These are phyloP conservation scores for Tylopilus sp. DNA, from an alignment of 1,284 basidiomycete species.

Conservation along the genomic window DNA sequence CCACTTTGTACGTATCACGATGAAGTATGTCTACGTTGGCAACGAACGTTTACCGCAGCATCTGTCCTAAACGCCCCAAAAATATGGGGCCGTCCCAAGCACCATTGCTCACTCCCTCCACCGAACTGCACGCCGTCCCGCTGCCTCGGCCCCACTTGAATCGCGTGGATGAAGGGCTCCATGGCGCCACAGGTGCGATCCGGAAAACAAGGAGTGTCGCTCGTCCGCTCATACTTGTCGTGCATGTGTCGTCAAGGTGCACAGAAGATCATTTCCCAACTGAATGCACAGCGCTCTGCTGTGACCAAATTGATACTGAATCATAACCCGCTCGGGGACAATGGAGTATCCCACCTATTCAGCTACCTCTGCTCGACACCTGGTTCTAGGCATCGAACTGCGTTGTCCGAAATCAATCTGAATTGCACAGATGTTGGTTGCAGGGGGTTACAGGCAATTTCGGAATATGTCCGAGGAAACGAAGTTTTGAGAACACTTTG, in stretches of 20 bases:
- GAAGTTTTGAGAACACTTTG: conserved; percentile 44
- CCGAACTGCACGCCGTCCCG: conserved; percentile 8
- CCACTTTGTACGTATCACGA: no score
- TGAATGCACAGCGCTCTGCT: conserved; percentile 38
- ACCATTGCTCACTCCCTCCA: background rate
- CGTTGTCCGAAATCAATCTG: conserved; percentile 52
- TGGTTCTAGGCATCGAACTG: conserved; percentile 41
- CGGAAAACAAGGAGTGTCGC: background rate
- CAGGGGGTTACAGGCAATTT: conserved; percentile 49
- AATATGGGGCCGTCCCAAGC: background rate
- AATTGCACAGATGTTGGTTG: conserved; percentile 56
- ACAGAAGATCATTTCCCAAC: conserved; percentile 43
- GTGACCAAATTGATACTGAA: conserved; percentile 53
- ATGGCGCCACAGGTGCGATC: conserved; percentile 20
- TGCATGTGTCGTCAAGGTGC: conserved; percentile 33
- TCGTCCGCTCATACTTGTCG: conserved; percentile 1
- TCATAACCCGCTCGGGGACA: conserved; percentile 56
- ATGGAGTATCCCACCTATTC: conserved; percentile 56
- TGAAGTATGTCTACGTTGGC: no score
- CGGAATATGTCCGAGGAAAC: conserved; percentile 51
- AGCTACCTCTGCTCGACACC: conserved; percentile 48
- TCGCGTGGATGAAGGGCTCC: conserved; percentile 20
- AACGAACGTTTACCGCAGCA: no score
- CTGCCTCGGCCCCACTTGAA: conserved; percentile 20
- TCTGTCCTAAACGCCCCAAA: no score